Base-by-base conservation (phyloP, 257 asterid species). In the Lantana camara region DNA sequence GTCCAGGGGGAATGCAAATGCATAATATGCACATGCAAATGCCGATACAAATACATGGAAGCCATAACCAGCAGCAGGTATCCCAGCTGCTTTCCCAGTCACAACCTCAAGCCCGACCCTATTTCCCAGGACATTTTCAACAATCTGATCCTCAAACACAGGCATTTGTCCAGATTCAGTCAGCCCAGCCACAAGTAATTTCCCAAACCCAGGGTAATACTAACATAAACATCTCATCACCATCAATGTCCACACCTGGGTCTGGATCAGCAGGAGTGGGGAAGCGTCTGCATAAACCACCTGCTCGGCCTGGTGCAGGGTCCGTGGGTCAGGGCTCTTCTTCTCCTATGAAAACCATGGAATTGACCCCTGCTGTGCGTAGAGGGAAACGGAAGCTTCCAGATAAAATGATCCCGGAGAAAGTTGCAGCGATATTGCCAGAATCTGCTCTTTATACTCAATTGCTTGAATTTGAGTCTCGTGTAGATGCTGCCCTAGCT, bases 331-430 rank as follows among this genome's bases (percentile, higher is more conserved):
- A 83, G 83, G 86, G 82, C 24, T 47, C 82, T 64, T 85, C 83
- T 64, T 85, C 96, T 12, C 95, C 89, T 6, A 83, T 89, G 86
- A 92, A 92, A 73, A 92, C 98, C 13, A 89, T 92, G 97, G 97
- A 89, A 71, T 67, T 92, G 58, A 68, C 98, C 48, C 97, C 98
- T 37, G 87, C 97, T 72, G 88, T 77, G 32, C 83, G 79, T 20
- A 80, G 90, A 78, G 83, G 78, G 62, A 89, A 89, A 57, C 80
- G 87, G 22, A 89, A 89, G 77, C 69, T 77, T 35, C 71, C 90
- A 14, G 95, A 87, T 57, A 85, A 78, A 59, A 76, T 70, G 22
- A 79, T 92, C 17, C 95, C 85, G 0, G 86, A 83, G 40, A 83
- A 86, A 75, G 78, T 89, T 20, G 86, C 85, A 3, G 79, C 90